These are phyloP conservation scores for Yamagishiella unicocca DNA, from an alignment of 139 green algal species.

Conservation along the genomic window DNA sequence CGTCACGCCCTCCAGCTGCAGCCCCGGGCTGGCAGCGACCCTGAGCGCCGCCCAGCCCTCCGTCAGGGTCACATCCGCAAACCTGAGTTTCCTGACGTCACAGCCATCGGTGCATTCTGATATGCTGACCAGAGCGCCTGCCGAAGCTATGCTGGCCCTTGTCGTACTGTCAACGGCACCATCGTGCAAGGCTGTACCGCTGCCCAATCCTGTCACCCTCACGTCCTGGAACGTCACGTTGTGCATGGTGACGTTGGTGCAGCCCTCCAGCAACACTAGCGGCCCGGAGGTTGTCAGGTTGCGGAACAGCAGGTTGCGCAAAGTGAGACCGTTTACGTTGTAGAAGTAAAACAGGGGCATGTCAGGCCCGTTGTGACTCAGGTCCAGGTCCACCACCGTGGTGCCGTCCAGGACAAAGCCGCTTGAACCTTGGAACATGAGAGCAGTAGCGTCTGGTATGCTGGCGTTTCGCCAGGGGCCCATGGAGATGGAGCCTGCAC, in stretches of 20 bases:
- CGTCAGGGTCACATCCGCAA: background rate
- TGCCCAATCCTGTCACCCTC: too few species aligned
- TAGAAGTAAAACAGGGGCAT: background rate
- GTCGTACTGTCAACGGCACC: background rate
- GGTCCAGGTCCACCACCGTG: slow-evolving; percentile 6
- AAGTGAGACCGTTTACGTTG: background rate
- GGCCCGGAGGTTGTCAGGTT: background rate
- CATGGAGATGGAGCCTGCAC: too few species aligned
- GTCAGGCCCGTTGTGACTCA: background rate
- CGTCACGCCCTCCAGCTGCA: background rate
- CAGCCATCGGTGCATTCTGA: background rate
- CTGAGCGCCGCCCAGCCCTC: background rate
- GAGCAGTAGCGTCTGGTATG: background rate
- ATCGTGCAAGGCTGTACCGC: too few species aligned
- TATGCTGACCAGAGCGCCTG: background rate
- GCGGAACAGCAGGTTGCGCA: slow-evolving; percentile 20
- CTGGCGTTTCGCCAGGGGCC: background rate
- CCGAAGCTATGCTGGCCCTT: too few species aligned
- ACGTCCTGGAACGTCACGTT: slow-evolving; percentile 10
- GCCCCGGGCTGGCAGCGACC: background rate
- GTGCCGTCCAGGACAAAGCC: background rate
- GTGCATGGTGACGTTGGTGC: background rate
- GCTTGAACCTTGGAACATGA: background rate
- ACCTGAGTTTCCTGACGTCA: background rate
- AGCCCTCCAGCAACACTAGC: slow-evolving; percentile 3